phyloP scores from a whole-genome alignment of 306 rosid species.

The Sophora flavescens region DNA sequence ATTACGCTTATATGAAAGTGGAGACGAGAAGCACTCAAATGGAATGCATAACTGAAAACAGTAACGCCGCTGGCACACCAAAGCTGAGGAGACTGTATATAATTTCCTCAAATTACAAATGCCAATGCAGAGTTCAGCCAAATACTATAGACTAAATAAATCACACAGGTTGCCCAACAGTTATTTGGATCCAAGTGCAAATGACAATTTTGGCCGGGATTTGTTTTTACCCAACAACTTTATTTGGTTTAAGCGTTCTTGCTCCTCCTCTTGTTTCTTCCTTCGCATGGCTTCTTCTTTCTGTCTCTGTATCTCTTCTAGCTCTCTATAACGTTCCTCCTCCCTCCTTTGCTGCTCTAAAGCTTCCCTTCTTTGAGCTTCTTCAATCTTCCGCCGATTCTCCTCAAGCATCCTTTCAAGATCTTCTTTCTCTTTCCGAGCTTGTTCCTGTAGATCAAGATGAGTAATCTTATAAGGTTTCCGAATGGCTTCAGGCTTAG shows the following conservation, averaged over 20 bases:
- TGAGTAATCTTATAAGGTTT: background rate
- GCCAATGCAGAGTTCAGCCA: conserved; percentile 28
- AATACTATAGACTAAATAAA: conserved; percentile 6
- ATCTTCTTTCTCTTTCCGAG: conserved; percentile 77
- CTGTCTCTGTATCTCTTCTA: conserved; percentile 98
- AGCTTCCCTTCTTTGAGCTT: conserved; percentile 91
- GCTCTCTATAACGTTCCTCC: conserved; percentile 93
- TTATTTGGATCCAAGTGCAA: conserved; percentile 93
- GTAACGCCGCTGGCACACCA: conserved; percentile 22
- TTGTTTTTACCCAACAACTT: conserved; percentile 96
- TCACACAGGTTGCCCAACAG: background rate
- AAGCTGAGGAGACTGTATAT: conserved; percentile 34
- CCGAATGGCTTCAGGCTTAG: conserved; percentile 2
- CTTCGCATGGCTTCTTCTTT: conserved; percentile 89
- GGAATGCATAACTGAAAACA: conserved; percentile 15
- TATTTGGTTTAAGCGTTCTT: conserved; percentile 82
- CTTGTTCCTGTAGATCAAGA: conserved; percentile 67
- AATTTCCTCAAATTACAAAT: conserved; percentile 47
- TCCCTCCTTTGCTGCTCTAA: conserved; percentile 93
- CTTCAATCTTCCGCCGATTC: conserved; percentile 83
- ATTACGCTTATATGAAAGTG: background rate
- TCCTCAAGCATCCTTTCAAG: conserved; percentile 88
- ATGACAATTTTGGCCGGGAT: conserved; percentile 92
- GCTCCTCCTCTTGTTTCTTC: conserved; percentile 91
- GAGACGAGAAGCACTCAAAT: conserved; percentile 18